phyloP scores from a whole-genome alignment of 2,329 filamentous ascomycete species.

The Colletotrichum filicis region DNA sequence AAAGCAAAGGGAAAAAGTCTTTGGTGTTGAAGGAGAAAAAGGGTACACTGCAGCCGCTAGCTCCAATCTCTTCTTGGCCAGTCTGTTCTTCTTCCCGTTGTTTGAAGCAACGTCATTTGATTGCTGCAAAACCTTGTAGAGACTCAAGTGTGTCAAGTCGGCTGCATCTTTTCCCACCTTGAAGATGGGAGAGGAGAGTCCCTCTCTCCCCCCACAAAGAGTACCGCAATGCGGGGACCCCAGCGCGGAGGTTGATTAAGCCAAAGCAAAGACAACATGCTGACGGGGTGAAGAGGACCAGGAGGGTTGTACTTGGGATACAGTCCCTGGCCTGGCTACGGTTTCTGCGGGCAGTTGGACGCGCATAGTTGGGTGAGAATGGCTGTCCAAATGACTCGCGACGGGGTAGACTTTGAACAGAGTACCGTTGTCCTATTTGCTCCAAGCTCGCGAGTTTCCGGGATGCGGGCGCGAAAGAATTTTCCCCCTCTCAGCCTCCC shows the following conservation, averaged over 20 bases:
- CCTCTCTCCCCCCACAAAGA: slow-evolving; percentile 4
- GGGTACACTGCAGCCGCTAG: not conserved
- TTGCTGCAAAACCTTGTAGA: slow-evolving; percentile 20
- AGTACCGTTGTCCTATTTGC: too few species aligned
- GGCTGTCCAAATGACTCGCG: slow-evolving; percentile 20
- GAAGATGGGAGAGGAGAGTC: not conserved
- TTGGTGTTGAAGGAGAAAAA: slow-evolving; percentile 14
- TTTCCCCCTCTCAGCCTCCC: not conserved
- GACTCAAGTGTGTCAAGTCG: slow-evolving; percentile 14
- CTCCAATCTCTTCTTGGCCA: not conserved
- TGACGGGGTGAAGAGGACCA: not conserved
- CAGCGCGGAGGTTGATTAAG: slow-evolving; percentile 24
- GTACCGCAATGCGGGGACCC: slow-evolving; percentile 26
- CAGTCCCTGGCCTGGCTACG: not conserved
- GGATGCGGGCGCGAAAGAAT: slow-evolving; percentile 2
- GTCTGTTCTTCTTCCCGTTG: not conserved
- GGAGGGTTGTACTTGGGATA: not conserved
- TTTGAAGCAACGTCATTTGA: slow-evolving; percentile 29
- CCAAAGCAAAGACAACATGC: not conserved
- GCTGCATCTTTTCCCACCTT: slow-evolving; percentile 16
- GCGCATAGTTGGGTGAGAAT: not conserved
- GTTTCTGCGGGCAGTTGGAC: slow-evolving; percentile 21
- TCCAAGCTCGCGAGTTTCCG: not conserved
- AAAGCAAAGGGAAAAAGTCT: not conserved
- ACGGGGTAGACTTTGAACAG: not conserved